Conservation (phyloP, 495 filamentous ascomycete genomes). For the Rusavskia elegans region DNA sequence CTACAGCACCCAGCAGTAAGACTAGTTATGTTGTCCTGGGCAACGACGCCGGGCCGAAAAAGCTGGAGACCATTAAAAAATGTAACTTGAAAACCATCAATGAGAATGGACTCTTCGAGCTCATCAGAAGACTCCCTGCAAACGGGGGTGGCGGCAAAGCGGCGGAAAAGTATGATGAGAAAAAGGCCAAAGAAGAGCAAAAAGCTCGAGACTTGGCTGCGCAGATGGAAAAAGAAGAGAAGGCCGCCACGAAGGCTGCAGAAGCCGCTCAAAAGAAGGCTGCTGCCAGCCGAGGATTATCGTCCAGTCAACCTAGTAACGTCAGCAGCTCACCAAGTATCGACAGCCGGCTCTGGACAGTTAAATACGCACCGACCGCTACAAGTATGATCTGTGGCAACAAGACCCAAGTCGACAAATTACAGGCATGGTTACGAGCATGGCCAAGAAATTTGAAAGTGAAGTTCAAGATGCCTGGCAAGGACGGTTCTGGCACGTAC, state of each 20-base stretch:
- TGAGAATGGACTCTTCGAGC: conserved; percentile 77
- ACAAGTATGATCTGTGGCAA: conserved; percentile 89
- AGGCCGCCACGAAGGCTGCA: conserved; percentile 34
- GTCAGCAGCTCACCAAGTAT: conserved; percentile 20
- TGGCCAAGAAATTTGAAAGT: conserved; percentile 62
- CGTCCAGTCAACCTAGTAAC: conserved; percentile 8
- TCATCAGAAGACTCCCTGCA: conserved; percentile 71
- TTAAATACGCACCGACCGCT: conserved; percentile 79
- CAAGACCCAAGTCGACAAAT: conserved; percentile 74
- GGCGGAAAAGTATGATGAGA: conserved; percentile 67
- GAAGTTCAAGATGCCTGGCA: conserved; percentile 61
- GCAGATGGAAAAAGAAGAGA: conserved; percentile 58
- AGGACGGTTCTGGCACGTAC: conserved; percentile 62
- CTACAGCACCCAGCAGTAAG: conserved; percentile 68
- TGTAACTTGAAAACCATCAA: conserved; percentile 76
- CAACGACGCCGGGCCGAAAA: conserved; percentile 80
- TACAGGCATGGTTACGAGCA: conserved; percentile 70
- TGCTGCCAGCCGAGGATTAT: conserved; percentile 17
- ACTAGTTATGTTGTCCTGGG: conserved; percentile 90
- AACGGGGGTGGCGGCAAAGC: conserved; percentile 77
- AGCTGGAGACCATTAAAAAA: conserved; percentile 72
- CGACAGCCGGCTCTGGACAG: conserved; percentile 75
- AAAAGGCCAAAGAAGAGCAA: conserved; percentile 64
- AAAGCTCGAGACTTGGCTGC: conserved; percentile 61
- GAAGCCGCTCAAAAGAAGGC: conserved; percentile 26